A percentile compares a stretch with the other conserved stretches of the same genome.
phyloP scores from a whole-genome alignment of 495 filamentous ascomycete species.

The Hypoxylon fuscum region DNA sequence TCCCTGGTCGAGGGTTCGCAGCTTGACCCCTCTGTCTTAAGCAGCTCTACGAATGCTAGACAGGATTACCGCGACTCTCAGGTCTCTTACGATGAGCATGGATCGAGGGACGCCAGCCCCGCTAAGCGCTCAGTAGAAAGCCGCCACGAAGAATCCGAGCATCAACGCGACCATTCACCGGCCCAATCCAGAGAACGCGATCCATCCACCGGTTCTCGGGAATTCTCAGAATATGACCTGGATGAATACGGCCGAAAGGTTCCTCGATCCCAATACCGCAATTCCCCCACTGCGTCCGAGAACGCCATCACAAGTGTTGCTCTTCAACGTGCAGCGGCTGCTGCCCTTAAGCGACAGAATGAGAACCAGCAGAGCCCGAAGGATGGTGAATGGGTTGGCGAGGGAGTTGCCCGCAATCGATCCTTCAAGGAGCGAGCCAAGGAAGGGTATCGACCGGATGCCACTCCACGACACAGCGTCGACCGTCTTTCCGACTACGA shows the following conservation, averaged over 20 bases:
- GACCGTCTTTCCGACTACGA: slow-evolving; percentile 70
- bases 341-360: slow-evolving; percentile 53
- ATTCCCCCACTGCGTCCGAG: slow-evolving; percentile 59
- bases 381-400: slow-evolving; percentile 40
- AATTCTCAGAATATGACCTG: slow-evolving; percentile 59
- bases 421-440: slow-evolving; percentile 66
- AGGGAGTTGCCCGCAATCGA: slow-evolving; percentile 55
- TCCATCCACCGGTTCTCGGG: slow-evolving; percentile 37
- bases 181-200: slow-evolving; percentile 37
- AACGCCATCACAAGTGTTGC: slow-evolving; percentile 62
- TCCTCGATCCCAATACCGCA: slow-evolving; percentile 48
- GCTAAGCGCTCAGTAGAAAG: slow-evolving; percentile 48
- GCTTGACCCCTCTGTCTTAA: slow-evolving; percentile 79
- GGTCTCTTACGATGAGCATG: slow-evolving; percentile 53
- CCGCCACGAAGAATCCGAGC: slow-evolving; percentile 40
- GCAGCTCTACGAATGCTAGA: slow-evolving; percentile 50
- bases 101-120: slow-evolving; percentile 48
- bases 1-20: slow-evolving; percentile 87
- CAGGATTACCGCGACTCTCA: slow-evolving; percentile 49
- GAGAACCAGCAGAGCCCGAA: slow-evolving; percentile 36
- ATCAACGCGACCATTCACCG: slow-evolving; percentile 42
- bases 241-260: slow-evolving; percentile 65
- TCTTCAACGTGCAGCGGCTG: slow-evolving; percentile 58
- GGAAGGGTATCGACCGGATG: slow-evolving; percentile 58
- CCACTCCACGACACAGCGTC: slow-evolving; percentile 80